Percentiles rank a stretch among this genome's conserved stretches.
These are phyloP conservation scores for Fraxinus americana DNA, from an alignment of 257 asterid species.

Conservation along the genomic window DNA sequence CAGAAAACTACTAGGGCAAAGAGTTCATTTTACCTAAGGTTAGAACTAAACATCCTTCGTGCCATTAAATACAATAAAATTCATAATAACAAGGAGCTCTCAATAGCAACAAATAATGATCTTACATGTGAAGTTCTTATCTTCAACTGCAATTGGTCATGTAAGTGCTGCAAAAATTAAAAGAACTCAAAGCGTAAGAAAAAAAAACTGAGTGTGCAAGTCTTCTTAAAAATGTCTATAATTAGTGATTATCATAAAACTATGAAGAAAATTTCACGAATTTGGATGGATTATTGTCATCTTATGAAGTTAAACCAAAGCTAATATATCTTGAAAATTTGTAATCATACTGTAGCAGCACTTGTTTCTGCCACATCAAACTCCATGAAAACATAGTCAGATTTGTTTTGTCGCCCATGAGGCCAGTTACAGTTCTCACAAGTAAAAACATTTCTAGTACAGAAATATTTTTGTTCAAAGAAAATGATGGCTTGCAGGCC, in stretches of 20 bases:
- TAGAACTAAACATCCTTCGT: neutral
- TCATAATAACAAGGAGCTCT: neutral
- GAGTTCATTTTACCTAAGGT: neutral
- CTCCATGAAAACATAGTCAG: constrained; percentile 8
- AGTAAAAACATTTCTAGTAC: neutral
- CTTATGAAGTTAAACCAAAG: constrained; percentile 10
- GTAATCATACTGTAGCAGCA: neutral
- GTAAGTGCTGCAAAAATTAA: constrained; percentile 66
- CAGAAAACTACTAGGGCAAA: neutral
- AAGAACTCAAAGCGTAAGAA: constrained; percentile 10
- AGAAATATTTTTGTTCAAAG: neutral
- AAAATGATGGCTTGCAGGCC: neutral
- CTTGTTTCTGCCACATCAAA: neutral
- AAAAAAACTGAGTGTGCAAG: constrained; percentile 8
- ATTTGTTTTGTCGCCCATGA: neutral
- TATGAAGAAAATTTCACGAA: neutral
- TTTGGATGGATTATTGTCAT: neutral
- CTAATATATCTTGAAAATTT: constrained; percentile 7
- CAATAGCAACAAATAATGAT: constrained; percentile 19
- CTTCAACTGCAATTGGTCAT: constrained; percentile 87
- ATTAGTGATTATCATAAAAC: constrained; percentile 9
- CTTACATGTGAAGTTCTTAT: constrained; percentile 89
- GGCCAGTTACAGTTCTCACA: neutral
- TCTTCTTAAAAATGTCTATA: constrained; percentile 5
- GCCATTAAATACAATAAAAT: neutral